Conservation (phyloP, 208 protist species). For the Trichomonas vaginalis region DNA sequence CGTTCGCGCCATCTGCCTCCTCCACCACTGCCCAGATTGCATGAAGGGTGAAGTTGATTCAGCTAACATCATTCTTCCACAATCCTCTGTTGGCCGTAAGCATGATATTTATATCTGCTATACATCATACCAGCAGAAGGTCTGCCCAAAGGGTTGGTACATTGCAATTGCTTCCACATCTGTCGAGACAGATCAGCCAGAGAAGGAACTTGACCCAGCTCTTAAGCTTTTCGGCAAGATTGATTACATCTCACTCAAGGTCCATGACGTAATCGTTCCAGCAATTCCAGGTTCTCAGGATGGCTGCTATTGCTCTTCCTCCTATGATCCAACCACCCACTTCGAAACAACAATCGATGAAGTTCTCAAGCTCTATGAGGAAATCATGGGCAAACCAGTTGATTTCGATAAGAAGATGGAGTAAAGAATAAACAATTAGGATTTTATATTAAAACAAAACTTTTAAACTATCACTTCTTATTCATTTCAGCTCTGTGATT, state of each 20-base stretch:
- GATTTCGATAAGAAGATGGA: constrained; percentile 29
- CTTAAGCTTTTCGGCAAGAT: constrained; percentile 63
- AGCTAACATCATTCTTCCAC: constrained; percentile 33
- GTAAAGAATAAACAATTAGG: background rate
- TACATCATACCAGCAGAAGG: constrained; percentile 69
- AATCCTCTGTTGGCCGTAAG: constrained; percentile 12
- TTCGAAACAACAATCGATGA: constrained; percentile 90
- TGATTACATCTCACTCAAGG: background rate
- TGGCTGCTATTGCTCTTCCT: constrained; percentile 77
- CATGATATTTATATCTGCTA: constrained; percentile 89
- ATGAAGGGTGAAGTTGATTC: constrained; percentile 20
- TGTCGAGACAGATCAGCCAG: constrained; percentile 79
- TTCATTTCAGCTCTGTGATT: too few relatives aligned
- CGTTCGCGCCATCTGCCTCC: constrained; percentile 76
- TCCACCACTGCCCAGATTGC: constrained; percentile 17
- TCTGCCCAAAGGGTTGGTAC: constrained; percentile 81
- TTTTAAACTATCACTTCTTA: too few relatives aligned
- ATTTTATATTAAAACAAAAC: too few relatives aligned
- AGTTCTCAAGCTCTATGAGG: constrained; percentile 79
- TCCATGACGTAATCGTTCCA: constrained; percentile 48
- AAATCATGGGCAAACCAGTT: constrained; percentile 71
- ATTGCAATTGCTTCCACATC: constrained; percentile 85
- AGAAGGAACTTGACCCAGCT: constrained; percentile 67
- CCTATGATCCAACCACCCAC: constrained; percentile 79
- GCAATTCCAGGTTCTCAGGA: constrained; percentile 61